Evolutionary conservation across 1,139 yeast species (phyloP).

Genomic region (Entelexis paramagnoliae): DNA sequence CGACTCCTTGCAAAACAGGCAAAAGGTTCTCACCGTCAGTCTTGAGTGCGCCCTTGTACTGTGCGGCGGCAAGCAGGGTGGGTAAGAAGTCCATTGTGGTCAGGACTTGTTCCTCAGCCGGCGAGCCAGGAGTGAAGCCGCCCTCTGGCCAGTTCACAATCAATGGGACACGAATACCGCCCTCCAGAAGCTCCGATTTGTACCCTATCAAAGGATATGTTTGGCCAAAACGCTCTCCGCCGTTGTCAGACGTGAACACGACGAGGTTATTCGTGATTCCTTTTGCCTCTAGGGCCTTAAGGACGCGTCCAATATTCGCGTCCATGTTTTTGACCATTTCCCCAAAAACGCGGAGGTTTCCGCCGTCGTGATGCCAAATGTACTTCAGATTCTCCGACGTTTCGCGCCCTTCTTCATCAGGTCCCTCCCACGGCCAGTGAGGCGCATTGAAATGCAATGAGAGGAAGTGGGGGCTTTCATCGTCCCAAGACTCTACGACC

Average conservation of each 20-base stretch:
- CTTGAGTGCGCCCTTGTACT: neutral
- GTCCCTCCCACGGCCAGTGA: conserved; percentile 26
- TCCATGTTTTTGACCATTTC: conserved; percentile 23
- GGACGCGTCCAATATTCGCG: conserved; percentile 19
- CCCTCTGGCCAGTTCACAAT: conserved; percentile 22
- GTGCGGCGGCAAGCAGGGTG: conserved; percentile 21
- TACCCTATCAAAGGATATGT: conserved; percentile 23
- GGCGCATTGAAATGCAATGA: conserved; percentile 24
- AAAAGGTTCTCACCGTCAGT: conserved; percentile 20
- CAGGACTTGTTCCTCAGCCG: conserved; percentile 18
- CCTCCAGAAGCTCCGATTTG: conserved; percentile 24
- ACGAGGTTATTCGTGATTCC: conserved; percentile 22
- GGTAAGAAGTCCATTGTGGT: conserved; percentile 23
- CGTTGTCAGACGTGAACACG: conserved; percentile 24
- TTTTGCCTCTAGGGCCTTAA: conserved; percentile 14
- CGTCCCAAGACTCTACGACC: conserved; percentile 3
- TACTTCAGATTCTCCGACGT: conserved; percentile 14
- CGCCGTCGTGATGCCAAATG: conserved; percentile 17
- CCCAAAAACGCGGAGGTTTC: conserved; percentile 20
- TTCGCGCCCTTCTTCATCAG: conserved; percentile 19
- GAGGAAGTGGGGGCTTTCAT: conserved; percentile 18
- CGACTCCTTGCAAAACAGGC: conserved; percentile 13
- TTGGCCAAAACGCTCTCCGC: conserved; percentile 24
- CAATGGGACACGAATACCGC: conserved; percentile 24
- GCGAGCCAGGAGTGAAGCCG: conserved; percentile 6